Conservation (phyloP, 306 rosid species). For the Pyrus betulifolia region DNA sequence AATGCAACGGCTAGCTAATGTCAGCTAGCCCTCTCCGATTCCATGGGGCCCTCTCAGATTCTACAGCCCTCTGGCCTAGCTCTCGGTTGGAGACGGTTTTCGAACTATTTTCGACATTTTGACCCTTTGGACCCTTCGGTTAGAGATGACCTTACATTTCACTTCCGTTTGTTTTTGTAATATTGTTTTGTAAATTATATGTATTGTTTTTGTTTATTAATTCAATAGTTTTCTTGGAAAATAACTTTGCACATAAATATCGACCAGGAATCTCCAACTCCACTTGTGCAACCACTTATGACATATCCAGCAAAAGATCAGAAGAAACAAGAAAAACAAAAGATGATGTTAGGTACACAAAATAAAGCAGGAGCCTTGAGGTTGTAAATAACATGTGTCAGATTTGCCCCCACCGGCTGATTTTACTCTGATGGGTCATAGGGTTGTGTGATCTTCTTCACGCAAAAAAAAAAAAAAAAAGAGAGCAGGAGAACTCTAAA, state of each 20-base stretch:
- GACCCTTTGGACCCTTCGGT: too few relatives aligned
- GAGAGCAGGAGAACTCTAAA: slow-evolving; percentile 1
- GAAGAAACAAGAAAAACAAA: not conserved
- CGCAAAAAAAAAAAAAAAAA: not conserved
- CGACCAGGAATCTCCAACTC: not conserved
- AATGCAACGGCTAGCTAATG: too few relatives aligned
- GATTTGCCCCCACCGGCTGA: not conserved
- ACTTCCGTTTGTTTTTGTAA: not conserved
- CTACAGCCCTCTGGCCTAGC: too few relatives aligned
- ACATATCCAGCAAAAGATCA: not conserved
- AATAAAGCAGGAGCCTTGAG: not conserved
- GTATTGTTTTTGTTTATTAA: not conserved
- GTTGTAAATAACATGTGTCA: slow-evolving; percentile 1
- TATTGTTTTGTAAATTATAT: too few relatives aligned
- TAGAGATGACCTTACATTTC: not conserved
- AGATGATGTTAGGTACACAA: not conserved
- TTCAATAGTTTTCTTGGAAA: not conserved
- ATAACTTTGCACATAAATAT: not conserved
- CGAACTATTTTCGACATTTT: too few relatives aligned
- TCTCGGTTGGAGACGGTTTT: too few relatives aligned
- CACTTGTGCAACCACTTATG: not conserved
- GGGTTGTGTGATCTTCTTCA: not conserved
- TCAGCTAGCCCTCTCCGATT: too few relatives aligned
- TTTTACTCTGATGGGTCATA: slow-evolving; percentile 4
- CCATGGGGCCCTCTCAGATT: too few relatives aligned